Conservation (phyloP, 2,329 filamentous ascomycete species). For the Sporothrix variecibatus region DNA sequence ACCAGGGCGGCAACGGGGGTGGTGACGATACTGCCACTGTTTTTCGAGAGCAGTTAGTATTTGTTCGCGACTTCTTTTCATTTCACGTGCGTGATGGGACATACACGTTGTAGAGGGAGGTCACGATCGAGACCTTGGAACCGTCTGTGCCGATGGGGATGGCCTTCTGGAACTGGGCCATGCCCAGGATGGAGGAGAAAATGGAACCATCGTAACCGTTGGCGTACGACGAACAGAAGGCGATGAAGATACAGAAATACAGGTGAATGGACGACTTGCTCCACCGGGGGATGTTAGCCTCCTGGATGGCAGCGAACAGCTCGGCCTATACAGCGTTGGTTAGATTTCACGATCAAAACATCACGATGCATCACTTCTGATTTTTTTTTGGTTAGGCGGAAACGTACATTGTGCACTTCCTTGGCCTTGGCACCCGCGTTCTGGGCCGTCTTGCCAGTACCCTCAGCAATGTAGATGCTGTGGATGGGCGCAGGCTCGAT, state of each 20-base stretch:
- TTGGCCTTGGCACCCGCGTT: not conserved
- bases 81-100: not conserved
- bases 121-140: not conserved
- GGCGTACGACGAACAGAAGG: conserved; percentile 6
- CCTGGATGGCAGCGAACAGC: conserved; percentile 11
- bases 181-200: conserved; percentile 1
- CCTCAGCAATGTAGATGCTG: not conserved
- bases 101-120: conserved; percentile 8
- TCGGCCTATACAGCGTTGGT: not conserved
- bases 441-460: not conserved
- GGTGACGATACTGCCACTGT: not conserved
- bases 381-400: not conserved
- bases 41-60: not conserved
- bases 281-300: not conserved
- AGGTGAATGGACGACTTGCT: not conserved
- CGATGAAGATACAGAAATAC: conserved; percentile 6
- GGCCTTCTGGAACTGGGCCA: conserved; percentile 2
- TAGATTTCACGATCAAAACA: not conserved
- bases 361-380: not conserved
- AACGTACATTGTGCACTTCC: not conserved
- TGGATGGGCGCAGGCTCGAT: not conserved
- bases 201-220: conserved; percentile 10
- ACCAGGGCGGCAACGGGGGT: not conserved
- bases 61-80: not conserved
- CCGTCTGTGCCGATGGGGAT: not conserved